Conservation (phyloP, 768 basidiomycete genomes). For the Phlebiopsis gigantea region DNA sequence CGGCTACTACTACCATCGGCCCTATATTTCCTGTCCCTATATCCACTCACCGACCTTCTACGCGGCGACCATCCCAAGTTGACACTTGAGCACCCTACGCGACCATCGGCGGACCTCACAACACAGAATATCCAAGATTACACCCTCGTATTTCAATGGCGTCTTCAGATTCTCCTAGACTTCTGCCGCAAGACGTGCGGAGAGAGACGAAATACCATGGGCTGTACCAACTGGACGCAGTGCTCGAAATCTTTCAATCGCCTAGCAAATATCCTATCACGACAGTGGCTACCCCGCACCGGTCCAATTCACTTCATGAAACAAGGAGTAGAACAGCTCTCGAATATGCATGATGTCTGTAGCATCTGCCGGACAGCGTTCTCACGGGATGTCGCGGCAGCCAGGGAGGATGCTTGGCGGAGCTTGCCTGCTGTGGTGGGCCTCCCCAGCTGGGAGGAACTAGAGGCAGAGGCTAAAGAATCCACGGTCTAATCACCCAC, state of each 20-base stretch:
- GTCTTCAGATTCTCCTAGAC: slow-evolving; percentile 40
- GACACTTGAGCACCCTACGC: slow-evolving; percentile 39
- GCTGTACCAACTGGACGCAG: slow-evolving; percentile 24
- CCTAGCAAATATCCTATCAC: slow-evolving; percentile 36
- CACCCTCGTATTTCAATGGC: slow-evolving; percentile 53
- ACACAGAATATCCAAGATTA: slow-evolving; percentile 42
- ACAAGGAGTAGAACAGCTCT: slow-evolving; percentile 35
- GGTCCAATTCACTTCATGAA: slow-evolving; percentile 50
- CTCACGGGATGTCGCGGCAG: slow-evolving; percentile 30
- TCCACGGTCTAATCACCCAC: neutral
- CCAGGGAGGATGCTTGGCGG: slow-evolving; percentile 41
- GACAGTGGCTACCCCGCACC: slow-evolving; percentile 45
- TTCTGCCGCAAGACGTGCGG: slow-evolving; percentile 43
- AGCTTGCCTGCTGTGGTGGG: slow-evolving; percentile 41
- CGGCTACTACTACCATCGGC: slow-evolving; percentile 44
- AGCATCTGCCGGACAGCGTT: slow-evolving; percentile 38
- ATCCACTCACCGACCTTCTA: slow-evolving; percentile 44
- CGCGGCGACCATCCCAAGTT: slow-evolving; percentile 51
- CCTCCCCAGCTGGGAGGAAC: slow-evolving; percentile 43
- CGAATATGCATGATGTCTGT: slow-evolving; percentile 36
- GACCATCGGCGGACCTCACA: slow-evolving; percentile 39
- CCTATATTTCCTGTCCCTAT: slow-evolving; percentile 55
- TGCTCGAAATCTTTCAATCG: slow-evolving; percentile 41
- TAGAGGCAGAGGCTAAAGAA: slow-evolving; percentile 26
- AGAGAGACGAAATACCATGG: slow-evolving; percentile 18